A percentile compares a stretch with the other conserved stretches of the same genome.
phyloP scores from a whole-genome alignment of 2,329 filamentous ascomycete genomes.

The Ascomycota sp. region DNA sequence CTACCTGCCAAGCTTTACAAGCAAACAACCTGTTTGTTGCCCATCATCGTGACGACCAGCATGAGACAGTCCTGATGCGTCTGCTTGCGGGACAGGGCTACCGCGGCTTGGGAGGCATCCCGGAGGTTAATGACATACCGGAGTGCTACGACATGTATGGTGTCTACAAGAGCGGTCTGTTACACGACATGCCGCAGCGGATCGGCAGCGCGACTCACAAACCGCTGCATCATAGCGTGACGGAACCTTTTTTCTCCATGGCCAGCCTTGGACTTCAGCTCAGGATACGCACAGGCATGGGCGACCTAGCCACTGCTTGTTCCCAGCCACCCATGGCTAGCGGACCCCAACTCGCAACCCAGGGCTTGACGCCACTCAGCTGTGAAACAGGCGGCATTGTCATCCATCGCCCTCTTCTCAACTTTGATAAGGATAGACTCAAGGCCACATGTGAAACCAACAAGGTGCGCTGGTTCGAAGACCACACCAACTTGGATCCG shows the following conservation, averaged over 20 bases:
- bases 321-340: too few species aligned
- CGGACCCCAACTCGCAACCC: too few species aligned
- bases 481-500: slow-evolving; percentile 60
- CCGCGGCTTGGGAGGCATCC: slow-evolving; percentile 56
- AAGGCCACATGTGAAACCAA: slow-evolving; percentile 53
- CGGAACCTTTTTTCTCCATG: too few species aligned
- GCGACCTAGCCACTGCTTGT: neutral
- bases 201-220: neutral
- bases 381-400: slow-evolving; percentile 46
- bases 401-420: slow-evolving; percentile 48
- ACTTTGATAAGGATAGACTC: slow-evolving; percentile 53
- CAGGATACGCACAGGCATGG: neutral
- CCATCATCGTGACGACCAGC: slow-evolving; percentile 80
- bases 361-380: slow-evolving; percentile 12
- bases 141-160: slow-evolving; percentile 63
- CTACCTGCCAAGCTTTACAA: slow-evolving; percentile 27
- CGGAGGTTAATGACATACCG: slow-evolving; percentile 46
- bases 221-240: neutral
- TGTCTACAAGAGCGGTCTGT: slow-evolving; percentile 42
- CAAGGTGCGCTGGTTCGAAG: slow-evolving; percentile 58
- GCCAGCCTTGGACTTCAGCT: neutral
- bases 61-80: slow-evolving; percentile 74
- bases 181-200: slow-evolving; percentile 21
- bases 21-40: slow-evolving; percentile 51
- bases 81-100: slow-evolving; percentile 45